phyloP scores from a whole-genome alignment of 441 rosid species.

The Euphorbia celastroides region DNA sequence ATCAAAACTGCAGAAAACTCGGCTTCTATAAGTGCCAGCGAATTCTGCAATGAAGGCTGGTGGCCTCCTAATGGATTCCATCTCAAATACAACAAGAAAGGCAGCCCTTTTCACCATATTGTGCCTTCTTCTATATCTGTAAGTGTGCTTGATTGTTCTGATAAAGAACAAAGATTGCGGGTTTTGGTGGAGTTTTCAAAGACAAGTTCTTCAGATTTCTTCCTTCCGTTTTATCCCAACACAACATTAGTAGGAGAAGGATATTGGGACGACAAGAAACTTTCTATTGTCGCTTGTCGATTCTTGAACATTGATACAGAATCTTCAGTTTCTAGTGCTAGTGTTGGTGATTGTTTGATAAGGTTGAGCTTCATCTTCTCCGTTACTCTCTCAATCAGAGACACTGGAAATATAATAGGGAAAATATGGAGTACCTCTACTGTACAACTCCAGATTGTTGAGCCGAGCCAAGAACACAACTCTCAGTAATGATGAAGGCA shows the following conservation, averaged over 20 bases:
- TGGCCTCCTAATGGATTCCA: slow-evolving; percentile 4
- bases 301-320: slow-evolving; percentile 14
- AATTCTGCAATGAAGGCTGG: slow-evolving; percentile 24
- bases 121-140: slow-evolving; percentile 22
- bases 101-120: slow-evolving; percentile 25
- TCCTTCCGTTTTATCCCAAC: slow-evolving; percentile 22
- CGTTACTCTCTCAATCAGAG: slow-evolving; percentile 25
- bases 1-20: slow-evolving; percentile 12
- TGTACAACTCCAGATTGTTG: too few relatives aligned
- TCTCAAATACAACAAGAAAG: slow-evolving; percentile 20
- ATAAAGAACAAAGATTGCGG: slow-evolving; percentile 20
- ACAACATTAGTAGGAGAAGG: slow-evolving; percentile 35
- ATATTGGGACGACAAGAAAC: slow-evolving; percentile 27
- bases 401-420: slow-evolving; percentile 21
- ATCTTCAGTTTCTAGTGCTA: slow-evolving; percentile 32
- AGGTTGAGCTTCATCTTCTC: slow-evolving; percentile 27
- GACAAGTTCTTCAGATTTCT: background rate
- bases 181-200: slow-evolving; percentile 23
- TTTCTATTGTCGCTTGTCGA: slow-evolving; percentile 23
- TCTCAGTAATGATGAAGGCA: too few relatives aligned
- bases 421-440: slow-evolving; percentile 28
- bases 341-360: slow-evolving; percentile 33
- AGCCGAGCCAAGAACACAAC: too few relatives aligned
- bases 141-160: slow-evolving; percentile 16
- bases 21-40: background rate